phyloP scores from a whole-genome alignment of 1,284 basidiomycete species.

The Puccinia horiana region DNA sequence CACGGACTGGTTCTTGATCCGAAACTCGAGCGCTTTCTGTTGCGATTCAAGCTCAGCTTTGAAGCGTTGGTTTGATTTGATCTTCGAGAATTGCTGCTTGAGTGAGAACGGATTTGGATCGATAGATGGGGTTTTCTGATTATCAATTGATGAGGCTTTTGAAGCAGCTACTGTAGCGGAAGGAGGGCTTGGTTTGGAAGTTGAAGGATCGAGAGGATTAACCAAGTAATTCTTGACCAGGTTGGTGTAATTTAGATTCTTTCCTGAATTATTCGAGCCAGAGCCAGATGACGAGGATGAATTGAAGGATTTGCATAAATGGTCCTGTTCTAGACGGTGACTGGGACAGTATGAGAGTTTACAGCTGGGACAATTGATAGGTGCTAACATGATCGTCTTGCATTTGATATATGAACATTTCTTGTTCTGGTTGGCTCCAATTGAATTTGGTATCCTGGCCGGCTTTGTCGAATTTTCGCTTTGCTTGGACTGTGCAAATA shows the following conservation, averaged over 20 bases:
- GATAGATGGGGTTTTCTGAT: not conserved
- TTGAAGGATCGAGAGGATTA: not conserved
- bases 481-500: not conserved
- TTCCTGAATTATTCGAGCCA: not conserved
- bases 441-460: not conserved
- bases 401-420: constrained; percentile 35
- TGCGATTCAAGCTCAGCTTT: constrained; percentile 33
- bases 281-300: not conserved
- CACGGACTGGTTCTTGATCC: constrained; percentile 18
- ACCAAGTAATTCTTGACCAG: constrained; percentile 10
- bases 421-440: not conserved
- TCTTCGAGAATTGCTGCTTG: not conserved
- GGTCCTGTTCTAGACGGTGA: constrained; percentile 43
- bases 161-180: not conserved
- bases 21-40: constrained; percentile 34
- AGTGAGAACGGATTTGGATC: constrained; percentile 12
- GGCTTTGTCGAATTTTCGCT: not conserved
- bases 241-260: not conserved
- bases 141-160: not conserved
- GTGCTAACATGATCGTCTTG: constrained; percentile 34
- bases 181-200: not conserved
- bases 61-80: constrained; percentile 11
- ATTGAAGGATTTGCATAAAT: constrained; percentile 26
- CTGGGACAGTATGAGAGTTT: constrained; percentile 32
- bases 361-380: constrained; percentile 42